A percentile compares a stretch with the other conserved stretches of the same genome.
phyloP scores from a whole-genome alignment of 2,329 filamentous ascomycete genomes.

The Beauveria sp. region DNA sequence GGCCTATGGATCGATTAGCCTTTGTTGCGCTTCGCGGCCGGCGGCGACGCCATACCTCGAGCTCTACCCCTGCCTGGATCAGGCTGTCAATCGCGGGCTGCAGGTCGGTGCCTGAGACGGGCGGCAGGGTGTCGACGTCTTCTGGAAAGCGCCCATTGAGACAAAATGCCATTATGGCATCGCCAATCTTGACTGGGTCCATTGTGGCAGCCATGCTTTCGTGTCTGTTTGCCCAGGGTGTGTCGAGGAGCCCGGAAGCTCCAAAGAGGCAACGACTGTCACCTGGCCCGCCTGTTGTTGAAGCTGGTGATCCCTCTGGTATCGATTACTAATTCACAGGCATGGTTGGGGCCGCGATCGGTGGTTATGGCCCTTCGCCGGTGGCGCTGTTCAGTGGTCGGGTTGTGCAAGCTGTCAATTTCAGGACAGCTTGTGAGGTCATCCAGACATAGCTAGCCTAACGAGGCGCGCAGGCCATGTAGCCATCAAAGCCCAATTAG shows the following conservation, averaged over 20 bases:
- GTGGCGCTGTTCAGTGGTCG: not conserved
- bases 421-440: slow-evolving; percentile 10
- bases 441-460: not conserved
- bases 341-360: not conserved
- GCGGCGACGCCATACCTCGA: slow-evolving; percentile 28
- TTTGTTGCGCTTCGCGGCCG: not conserved
- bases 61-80: slow-evolving; percentile 25
- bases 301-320: not conserved
- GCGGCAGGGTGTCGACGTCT: slow-evolving; percentile 26
- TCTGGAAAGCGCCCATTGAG: slow-evolving; percentile 35
- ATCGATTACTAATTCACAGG: not conserved
- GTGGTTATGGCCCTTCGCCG: not conserved
- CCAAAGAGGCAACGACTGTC: not conserved
- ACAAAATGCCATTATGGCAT: slow-evolving; percentile 33
- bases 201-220: slow-evolving; percentile 23
- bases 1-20: slow-evolving; percentile 21
- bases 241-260: not conserved
- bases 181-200: slow-evolving; percentile 27
- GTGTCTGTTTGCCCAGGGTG: not conserved
- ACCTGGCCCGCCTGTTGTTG: not conserved
- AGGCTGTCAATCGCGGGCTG: slow-evolving; percentile 33
- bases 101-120: slow-evolving; percentile 30
- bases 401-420: slow-evolving; percentile 7
- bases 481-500: not conserved
- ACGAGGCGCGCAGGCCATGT: not conserved